Base-by-base conservation (phyloP, 805 yeast species). In the Ogataea saltuana region DNA sequence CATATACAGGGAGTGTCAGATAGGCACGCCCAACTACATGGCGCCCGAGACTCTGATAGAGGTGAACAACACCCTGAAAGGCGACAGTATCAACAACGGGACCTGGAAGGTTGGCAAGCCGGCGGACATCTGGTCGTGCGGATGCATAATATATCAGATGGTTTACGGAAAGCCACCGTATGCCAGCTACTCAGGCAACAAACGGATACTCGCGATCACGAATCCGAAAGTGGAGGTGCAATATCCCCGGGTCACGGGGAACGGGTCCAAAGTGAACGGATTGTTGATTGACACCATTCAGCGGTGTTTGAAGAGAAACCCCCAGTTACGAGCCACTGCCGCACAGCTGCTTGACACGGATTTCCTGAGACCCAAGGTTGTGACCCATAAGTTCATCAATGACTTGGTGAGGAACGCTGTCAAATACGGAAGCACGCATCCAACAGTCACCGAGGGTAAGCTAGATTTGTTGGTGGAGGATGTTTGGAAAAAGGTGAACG, bases 61-160 rank as follows among this genome's bases (percentile, higher is more conserved):
- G 62, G 78, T 72, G 46, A 71, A 69, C 39, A 49, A 51, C 22
- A 50, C 58, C 11, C 18, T 67, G 21, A 46, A 37, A 23, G 51
- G 54, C 5, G 78, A 51, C 32, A 41, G 46, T 32, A 17, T 43
- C 9, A 50, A 46, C 20, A 34, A 47, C 58, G 43, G 67, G 44
- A 65, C 78, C 27, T 68, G 83, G 91, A 86, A 80, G 62, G 95
- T 90, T 9, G 97, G 98, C 1, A 84, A 83, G 55, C 96, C 98
- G 0, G 85, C 97, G 2, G 99, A 93, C 67, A 82, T 93, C 12
- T 93, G 99, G 99, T 89, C 98, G 16, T 86, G 96, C 65, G 99
- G 99, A 0, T 89, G 98, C 62, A 91, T 93, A 3, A 71, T 93
- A 1, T 91, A 89, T 64, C 98, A 93, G 63, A 88, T 93, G 96